Conservation (phyloP, 805 yeast genomes). For the Metschnikowia corniflorae region DNA sequence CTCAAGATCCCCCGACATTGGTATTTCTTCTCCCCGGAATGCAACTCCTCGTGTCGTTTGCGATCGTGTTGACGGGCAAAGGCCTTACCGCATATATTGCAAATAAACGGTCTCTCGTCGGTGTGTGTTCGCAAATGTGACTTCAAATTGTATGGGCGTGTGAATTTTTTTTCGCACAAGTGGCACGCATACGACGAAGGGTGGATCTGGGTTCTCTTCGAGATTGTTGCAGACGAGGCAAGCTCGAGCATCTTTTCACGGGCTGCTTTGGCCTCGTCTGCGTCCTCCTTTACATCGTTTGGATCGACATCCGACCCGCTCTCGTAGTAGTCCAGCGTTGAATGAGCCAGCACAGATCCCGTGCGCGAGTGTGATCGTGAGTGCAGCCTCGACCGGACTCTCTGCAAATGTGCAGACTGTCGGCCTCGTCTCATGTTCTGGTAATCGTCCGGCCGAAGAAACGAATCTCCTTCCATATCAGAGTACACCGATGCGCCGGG, state of each 20-base stretch:
- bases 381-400: slow-evolving; percentile 10
- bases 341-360: slow-evolving; percentile 2
- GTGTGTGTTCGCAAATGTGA: slow-evolving; percentile 91
- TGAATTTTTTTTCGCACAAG: slow-evolving; percentile 80
- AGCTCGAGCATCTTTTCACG: slow-evolving; percentile 63
- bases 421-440: slow-evolving; percentile 42
- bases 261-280: slow-evolving; percentile 21
- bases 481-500: slow-evolving; percentile 15
- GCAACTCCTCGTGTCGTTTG: slow-evolving; percentile 51
- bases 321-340: slow-evolving; percentile 1
- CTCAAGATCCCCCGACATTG: slow-evolving; percentile 65
- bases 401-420: slow-evolving; percentile 28
- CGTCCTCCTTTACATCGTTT: slow-evolving; percentile 8
- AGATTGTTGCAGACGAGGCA: slow-evolving; percentile 53
- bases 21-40: slow-evolving; percentile 70
- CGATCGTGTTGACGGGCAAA: slow-evolving; percentile 52
- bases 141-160: slow-evolving; percentile 88
- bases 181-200: slow-evolving; percentile 77
- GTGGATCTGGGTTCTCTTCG: slow-evolving; percentile 61
- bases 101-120: slow-evolving; percentile 73
- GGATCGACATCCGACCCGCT: slow-evolving; percentile 22
- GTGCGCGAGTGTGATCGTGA: slow-evolving; percentile 32
- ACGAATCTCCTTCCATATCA: slow-evolving; percentile 12
- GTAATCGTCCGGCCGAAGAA: slow-evolving; percentile 36
- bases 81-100: slow-evolving; percentile 73